These are phyloP conservation scores for Gonapodya prolifera DNA, from an alignment of 192 early-diverging fungal genomes.

Conservation along the genomic window DNA sequence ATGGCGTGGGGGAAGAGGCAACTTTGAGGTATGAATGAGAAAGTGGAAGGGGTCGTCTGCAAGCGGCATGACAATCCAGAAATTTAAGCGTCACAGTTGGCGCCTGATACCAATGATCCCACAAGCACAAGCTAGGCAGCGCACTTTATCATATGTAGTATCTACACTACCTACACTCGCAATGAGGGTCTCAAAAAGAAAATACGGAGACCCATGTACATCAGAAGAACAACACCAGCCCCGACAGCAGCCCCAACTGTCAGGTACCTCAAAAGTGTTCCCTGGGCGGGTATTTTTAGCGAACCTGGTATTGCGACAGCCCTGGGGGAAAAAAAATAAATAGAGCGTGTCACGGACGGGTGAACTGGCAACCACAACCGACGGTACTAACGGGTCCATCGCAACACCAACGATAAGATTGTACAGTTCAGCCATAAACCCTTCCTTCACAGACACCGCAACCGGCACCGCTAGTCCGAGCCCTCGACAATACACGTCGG, in stretches of 20 bases:
- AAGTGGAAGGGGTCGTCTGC: too few relatives aligned
- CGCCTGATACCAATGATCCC: too few relatives aligned
- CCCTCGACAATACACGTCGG: slow-evolving; percentile 85
- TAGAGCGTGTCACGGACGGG: not conserved
- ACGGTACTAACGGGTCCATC: slow-evolving; percentile 57
- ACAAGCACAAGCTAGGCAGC: too few relatives aligned
- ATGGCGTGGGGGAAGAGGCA: too few relatives aligned
- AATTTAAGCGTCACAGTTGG: too few relatives aligned
- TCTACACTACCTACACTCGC: too few relatives aligned
- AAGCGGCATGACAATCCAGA: too few relatives aligned
- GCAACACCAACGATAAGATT: slow-evolving; percentile 70
- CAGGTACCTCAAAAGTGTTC: not conserved
- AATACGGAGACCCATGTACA: not conserved
- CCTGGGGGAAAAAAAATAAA: not conserved
- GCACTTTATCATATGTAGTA: too few relatives aligned
- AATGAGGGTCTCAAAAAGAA: not conserved
- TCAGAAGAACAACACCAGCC: not conserved
- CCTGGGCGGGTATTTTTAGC: not conserved
- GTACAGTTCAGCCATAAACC: slow-evolving; percentile 78
- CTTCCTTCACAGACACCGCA: slow-evolving; percentile 74
- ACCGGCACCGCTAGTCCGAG: slow-evolving; percentile 79
- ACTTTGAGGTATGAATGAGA: too few relatives aligned
- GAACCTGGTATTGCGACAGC: slow-evolving; percentile 1
- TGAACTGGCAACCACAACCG: not conserved
- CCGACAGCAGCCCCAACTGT: not conserved